Evolutionary conservation across 2,329 filamentous ascomycete genomes (phyloP).

Genomic region (Dothiorella sarmentorum): DNA sequence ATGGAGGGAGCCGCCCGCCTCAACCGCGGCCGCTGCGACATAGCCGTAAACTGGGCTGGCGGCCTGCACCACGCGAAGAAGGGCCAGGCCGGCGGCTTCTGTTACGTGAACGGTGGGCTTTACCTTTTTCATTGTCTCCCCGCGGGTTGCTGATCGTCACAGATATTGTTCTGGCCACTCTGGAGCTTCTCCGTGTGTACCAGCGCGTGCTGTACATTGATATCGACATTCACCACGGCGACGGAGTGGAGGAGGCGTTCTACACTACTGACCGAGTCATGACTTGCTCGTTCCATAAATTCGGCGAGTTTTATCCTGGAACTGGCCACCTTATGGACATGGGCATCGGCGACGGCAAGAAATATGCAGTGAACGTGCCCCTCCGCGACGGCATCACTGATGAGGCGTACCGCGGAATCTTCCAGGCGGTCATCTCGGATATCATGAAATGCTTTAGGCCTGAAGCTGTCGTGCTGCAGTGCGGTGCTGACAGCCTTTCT

Average conservation of each 20-base stretch:
- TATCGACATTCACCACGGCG: conserved; percentile 88
- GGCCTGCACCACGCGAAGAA: conserved; percentile 96
- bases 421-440: conserved; percentile 73
- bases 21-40: conserved; percentile 80
- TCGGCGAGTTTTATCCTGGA: conserved; percentile 90
- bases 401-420: conserved; percentile 80
- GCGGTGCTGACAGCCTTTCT: conserved; percentile 89
- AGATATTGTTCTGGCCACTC: conserved; percentile 90
- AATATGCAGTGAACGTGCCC: conserved; percentile 87
- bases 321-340: conserved; percentile 82
- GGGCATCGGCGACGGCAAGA: conserved; percentile 81
- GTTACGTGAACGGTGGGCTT: conserved; percentile 75
- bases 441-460: conserved; percentile 84
- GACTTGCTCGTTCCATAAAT: conserved; percentile 96
- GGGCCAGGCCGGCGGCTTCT: conserved; percentile 92
- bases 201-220: conserved; percentile 94
- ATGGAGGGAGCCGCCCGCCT: conserved; percentile 89
- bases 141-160: conserved; percentile 12
- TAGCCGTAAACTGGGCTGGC: conserved; percentile 98
- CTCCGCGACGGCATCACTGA: conserved; percentile 89
- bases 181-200: conserved; percentile 78
- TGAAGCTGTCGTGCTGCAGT: conserved; percentile 87
- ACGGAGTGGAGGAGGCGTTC: conserved; percentile 88
- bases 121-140: conserved; percentile 23
- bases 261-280: conserved; percentile 86